These are phyloP conservation scores for Ballota nigra DNA, from an alignment of 257 asterid genomes.

Conservation along the genomic window DNA sequence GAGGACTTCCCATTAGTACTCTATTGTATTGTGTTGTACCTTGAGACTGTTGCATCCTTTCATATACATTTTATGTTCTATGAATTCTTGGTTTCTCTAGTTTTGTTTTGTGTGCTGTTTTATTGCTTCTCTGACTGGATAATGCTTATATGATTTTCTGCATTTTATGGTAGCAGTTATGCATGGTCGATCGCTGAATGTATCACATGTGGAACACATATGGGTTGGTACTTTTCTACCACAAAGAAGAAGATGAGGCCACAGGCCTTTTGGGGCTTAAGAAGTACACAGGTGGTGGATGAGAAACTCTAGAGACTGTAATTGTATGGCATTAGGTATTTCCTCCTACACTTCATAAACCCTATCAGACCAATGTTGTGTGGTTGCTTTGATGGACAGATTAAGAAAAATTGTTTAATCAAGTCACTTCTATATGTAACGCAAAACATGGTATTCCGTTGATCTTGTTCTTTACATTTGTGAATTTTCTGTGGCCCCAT, in stretches of 20 bases:
- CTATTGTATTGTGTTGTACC: not conserved
- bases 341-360: conserved; percentile 8
- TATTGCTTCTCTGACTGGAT: conserved; percentile 7
- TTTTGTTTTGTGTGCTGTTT: not conserved
- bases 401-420: not conserved
- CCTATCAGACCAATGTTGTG: not conserved
- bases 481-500: not conserved
- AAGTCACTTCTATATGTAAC: not conserved
- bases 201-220: conserved; percentile 61
- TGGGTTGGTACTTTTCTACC: conserved; percentile 93
- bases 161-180: conserved; percentile 50
- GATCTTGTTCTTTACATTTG: not conserved
- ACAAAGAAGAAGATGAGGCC: conserved; percentile 64
- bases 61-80: not conserved
- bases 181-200: conserved; percentile 94
- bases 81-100: not conserved
- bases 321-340: not conserved
- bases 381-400: not conserved
- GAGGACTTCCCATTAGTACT: not conserved
- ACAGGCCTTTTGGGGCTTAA: conserved; percentile 83
- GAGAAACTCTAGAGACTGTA: conserved; percentile 32
- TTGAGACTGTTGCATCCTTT: not conserved
- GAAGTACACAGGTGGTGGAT: conserved; percentile 83
- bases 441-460: not conserved
- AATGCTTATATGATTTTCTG: conserved; percentile 7